Base-by-base conservation (phyloP, 1,139 yeast genomes). In the Blastobotrys illinoisensis region DNA sequence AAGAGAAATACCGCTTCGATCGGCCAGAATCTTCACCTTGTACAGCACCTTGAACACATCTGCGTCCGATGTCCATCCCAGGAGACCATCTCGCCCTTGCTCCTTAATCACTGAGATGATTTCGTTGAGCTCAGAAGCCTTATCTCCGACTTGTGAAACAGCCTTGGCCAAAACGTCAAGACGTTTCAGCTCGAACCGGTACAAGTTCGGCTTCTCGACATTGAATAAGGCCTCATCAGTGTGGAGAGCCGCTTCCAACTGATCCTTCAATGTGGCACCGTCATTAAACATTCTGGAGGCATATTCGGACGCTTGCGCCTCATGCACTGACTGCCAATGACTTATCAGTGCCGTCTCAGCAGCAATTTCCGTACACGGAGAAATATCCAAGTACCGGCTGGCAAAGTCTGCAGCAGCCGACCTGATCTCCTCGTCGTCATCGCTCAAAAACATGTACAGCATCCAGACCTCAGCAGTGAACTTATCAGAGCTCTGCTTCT, bases 191-290 rank as follows among this genome's bases (percentile, higher is more conserved):
- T 65, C 71, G 58, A 76, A 75, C 57, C 77, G 67, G 64, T 76
- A 82, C 24, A 80, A 73, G 58, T 82, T 82, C 53, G 75, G 76
- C 62, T 75, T 79, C 61, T 82, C 87, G 2, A 71, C 64, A 9
- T 78, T 75, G 63, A 82, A 82, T 47, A 82, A 64, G 2, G 71
- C 69, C 13, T 68, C 64, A 44, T 65, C 66, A 2, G 54, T 63
- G 7, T 53, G 50, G 13, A 56, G 43, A 0, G 65, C 58, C 1
- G 55, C 44, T 24, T 62, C 56, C 9, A 65, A 46, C 50, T 64
- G 62, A n/a, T 54, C 45, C 9, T 19, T 43, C 14, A 40, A 58
- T 46, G 26, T 28, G 23, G 52, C 53, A 7, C 45, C 45, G 2
- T 32, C 16, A 11, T 32, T 32, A 32, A 32, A 32, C 16, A 13